Base-by-base conservation (phyloP, 2,329 filamentous ascomycete species). In the Trichoderma brevicompactum region DNA sequence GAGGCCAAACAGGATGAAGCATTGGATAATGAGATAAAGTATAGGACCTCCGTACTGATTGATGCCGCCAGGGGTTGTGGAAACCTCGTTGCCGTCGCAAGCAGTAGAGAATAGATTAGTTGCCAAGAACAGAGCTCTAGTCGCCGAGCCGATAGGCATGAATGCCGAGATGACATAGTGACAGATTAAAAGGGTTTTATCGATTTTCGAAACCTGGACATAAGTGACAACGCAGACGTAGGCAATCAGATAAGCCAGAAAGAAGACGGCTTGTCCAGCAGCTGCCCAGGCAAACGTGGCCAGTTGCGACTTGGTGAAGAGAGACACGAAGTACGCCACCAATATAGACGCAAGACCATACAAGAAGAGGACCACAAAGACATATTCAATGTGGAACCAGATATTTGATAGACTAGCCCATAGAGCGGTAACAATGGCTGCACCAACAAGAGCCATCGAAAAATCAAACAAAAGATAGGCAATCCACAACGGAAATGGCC, bases 381-480 rank as follows among this genome's bases (percentile, higher is more conserved):
- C 79, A 73, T 96, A 96, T 48, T 87, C 91, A 5, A 93, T 81
- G 65, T 89, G 84, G 71, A 92, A 97, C 88, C 91, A 96, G 5
- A 89, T 83, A 64, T 81, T 74, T 0, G 88, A 88, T 28, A 85
- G 77, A 1, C 83, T 85, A 1, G 84, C 86, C 76, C 93, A 93
- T 23, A 96, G 86, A 32, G 86, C 86, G 23, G 88, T 86, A 8
- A 86, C 83, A 9, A 95, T 72, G 7, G 87, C 87, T 19, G 89
- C 88, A 32, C 88, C 85, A 13, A 75, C 64, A 13, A 96, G 74
- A 1, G 92, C 88, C 64, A 96, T 87, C 49, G 85, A 74, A 69
- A 94, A 92, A 78, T 97, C 94, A 72, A 97, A 96, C 0, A 82
- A 73, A 0, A 90, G 82, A 73, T 97, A 96, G 1, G 94, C 92